Evolutionary conservation across 768 basidiomycete species (phyloP).

Genomic region (Hydnomerulius pinastri): DNA sequence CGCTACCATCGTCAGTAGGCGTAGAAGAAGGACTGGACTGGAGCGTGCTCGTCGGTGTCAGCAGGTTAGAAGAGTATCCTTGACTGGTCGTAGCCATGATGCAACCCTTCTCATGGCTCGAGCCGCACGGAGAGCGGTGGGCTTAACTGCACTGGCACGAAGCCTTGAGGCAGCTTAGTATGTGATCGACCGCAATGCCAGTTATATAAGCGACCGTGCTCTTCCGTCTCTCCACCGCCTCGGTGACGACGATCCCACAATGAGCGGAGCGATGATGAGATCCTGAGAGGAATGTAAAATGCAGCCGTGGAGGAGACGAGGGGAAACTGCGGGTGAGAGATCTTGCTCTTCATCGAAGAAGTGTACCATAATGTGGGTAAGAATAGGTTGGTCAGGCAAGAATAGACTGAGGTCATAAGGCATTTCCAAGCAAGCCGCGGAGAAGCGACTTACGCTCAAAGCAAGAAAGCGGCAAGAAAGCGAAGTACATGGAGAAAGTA

Average conservation of each 20-base stretch:
- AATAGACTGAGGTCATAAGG: constrained; percentile 18
- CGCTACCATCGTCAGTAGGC: not conserved
- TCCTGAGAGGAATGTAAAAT: constrained; percentile 15
- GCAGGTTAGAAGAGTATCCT: not conserved
- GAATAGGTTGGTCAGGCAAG: not conserved
- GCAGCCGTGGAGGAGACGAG: not conserved
- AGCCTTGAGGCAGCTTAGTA: constrained; percentile 15
- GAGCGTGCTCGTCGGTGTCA: constrained; percentile 7
- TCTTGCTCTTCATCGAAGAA: not conserved
- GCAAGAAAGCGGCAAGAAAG: not conserved
- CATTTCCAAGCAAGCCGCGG: not conserved
- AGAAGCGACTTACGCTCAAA: not conserved
- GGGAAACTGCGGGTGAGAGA: not conserved
- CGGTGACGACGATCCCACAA: constrained; percentile 5
- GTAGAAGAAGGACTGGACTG: constrained; percentile 2
- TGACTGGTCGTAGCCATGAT: constrained; percentile 18
- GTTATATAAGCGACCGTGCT: constrained; percentile 15
- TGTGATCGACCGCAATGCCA: not conserved
- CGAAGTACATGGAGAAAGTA: constrained; percentile 3
- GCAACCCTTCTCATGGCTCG: constrained; percentile 13
- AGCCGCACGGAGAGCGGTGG: constrained; percentile 2
- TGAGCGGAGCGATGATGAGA: constrained; percentile 1
- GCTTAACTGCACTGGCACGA: constrained; percentile 4
- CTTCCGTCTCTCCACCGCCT: not conserved
- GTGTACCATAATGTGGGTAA: not conserved